Evolutionary conservation across 1,139 yeast species (phyloP).

Genomic region (Nakaseomyces kungkrabaensis): DNA sequence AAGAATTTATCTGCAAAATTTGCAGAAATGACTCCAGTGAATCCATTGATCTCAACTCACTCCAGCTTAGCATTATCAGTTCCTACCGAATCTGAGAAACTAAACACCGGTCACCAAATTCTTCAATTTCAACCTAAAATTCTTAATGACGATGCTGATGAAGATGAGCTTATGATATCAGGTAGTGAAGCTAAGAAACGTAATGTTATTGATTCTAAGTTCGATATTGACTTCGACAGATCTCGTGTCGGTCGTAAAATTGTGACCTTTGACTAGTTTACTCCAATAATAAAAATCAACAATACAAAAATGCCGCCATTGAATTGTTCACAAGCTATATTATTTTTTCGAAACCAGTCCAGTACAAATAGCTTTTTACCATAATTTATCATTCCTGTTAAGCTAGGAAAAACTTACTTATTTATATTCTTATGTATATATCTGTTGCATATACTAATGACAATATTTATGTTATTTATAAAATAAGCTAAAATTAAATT

Average conservation of each 20-base stretch:
- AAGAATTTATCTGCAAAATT: slow-evolving; percentile 15
- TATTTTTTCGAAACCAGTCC: too few species aligned
- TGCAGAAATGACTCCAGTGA: slow-evolving; percentile 12
- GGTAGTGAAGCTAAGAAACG: slow-evolving; percentile 9
- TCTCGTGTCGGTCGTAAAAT: slow-evolving; percentile 32
- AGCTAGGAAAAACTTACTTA: too few species aligned
- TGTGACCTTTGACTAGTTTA: slow-evolving; percentile 16
- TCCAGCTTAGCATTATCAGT: slow-evolving; percentile 17
- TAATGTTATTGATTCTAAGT: slow-evolving; percentile 25
- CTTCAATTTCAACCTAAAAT: slow-evolving; percentile 13
- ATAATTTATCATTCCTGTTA: too few species aligned
- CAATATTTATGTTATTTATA: too few species aligned
- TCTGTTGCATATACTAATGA: too few species aligned
- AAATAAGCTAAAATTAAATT: too few species aligned
- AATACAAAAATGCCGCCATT: neutral
- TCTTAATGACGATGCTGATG: slow-evolving; percentile 7
- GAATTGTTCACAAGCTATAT: too few species aligned
- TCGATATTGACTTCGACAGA: slow-evolving; percentile 33
- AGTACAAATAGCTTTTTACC: too few species aligned
- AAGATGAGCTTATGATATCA: slow-evolving; percentile 4
- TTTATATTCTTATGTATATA: too few species aligned
- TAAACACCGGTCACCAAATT: slow-evolving; percentile 22
- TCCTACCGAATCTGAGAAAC: slow-evolving; percentile 25
- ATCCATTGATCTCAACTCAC: slow-evolving; percentile 7
- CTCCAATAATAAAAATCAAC: neutral